A percentile compares a stretch with the other conserved stretches of the same genome.
Evolutionary conservation across 2,329 filamentous ascomycete species (phyloP).

Genomic region (Xylariaceae sp.): DNA sequence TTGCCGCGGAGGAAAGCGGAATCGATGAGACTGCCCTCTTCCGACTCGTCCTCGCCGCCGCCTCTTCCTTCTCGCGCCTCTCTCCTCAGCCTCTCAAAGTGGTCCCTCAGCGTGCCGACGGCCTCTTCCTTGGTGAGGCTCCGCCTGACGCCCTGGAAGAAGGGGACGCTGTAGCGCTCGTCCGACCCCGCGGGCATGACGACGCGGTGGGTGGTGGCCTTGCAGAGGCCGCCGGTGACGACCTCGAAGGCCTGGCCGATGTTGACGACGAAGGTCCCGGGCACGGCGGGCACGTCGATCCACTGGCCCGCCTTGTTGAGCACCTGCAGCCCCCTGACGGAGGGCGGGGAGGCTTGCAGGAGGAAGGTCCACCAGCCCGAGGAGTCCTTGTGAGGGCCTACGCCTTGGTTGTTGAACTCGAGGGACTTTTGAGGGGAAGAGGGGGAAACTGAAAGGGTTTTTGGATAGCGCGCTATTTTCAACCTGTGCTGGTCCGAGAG

Average conservation of each 20-base stretch:
- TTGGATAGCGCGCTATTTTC: constrained; percentile 52
- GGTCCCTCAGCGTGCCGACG: constrained; percentile 31
- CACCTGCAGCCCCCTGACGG: constrained; percentile 45
- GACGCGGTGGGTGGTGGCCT: constrained; percentile 46
- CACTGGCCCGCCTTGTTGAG: constrained; percentile 43
- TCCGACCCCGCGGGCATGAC: constrained; percentile 24
- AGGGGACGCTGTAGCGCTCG: constrained; percentile 41
- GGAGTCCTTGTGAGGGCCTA: constrained; percentile 58
- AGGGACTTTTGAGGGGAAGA: background rate
- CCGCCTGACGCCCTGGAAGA: constrained; percentile 46
- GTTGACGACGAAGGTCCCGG: constrained; percentile 50
- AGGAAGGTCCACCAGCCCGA: constrained; percentile 62
- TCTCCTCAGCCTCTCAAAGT: constrained; percentile 29
- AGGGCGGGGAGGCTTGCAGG: constrained; percentile 51
- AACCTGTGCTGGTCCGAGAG: constrained; percentile 53
- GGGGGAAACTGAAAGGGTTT: constrained; percentile 12
- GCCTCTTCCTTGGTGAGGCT: constrained; percentile 41
- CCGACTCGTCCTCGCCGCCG: constrained; percentile 28
- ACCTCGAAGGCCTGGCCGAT: constrained; percentile 55
- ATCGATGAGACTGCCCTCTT: constrained; percentile 37
- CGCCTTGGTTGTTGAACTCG: constrained; percentile 47
- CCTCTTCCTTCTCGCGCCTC: no score
- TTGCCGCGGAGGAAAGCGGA: constrained; percentile 44
- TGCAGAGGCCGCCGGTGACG: constrained; percentile 48
- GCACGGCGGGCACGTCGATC: constrained; percentile 44